Conservation (phyloP, 78 protist genomes). For the Trichosphaerium sp. region DNA sequence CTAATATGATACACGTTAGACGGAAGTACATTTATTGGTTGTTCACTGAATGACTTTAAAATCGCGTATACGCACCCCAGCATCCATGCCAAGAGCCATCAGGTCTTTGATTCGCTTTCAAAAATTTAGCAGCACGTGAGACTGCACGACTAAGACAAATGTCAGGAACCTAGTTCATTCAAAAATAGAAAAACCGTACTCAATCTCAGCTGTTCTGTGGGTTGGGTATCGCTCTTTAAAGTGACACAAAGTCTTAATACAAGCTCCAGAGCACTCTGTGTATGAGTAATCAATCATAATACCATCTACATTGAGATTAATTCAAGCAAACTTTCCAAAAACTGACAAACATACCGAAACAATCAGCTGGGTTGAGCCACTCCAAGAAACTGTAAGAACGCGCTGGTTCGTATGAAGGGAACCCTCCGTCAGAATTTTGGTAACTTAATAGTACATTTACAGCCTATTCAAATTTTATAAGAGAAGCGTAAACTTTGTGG, state of each 20-base stretch:
- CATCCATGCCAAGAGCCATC: constrained; percentile 77
- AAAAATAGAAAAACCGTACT: not conserved
- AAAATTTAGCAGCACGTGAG: constrained; percentile 20
- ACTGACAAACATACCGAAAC: constrained; percentile 15
- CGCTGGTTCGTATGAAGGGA: constrained; percentile 69
- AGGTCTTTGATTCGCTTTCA: constrained; percentile 42
- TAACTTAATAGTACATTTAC: constrained; percentile 64
- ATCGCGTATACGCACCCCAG: too few species aligned
- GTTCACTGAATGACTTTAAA: too few species aligned
- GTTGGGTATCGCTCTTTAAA: constrained; percentile 55
- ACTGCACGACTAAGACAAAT: constrained; percentile 14
- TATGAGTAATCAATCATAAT: constrained; percentile 88
- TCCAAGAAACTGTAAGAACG: constrained; percentile 64
- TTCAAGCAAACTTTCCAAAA: not conserved
- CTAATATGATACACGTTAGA: constrained; percentile 52
- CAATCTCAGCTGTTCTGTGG: constrained; percentile 53
- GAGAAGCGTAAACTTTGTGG: not conserved
- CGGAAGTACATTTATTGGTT: constrained; percentile 5
- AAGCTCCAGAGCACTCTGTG: constrained; percentile 73
- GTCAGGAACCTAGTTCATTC: not conserved
- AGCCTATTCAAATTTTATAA: constrained; percentile 63
- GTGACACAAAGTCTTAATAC: constrained; percentile 43
- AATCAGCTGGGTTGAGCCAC: constrained; percentile 78
- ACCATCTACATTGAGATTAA: not conserved
- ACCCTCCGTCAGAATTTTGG: constrained; percentile 80